A percentile compares a stretch with the other conserved stretches of the same genome.
phyloP scores from a whole-genome alignment of 345 rosid genomes.

The Syzygium grande region DNA sequence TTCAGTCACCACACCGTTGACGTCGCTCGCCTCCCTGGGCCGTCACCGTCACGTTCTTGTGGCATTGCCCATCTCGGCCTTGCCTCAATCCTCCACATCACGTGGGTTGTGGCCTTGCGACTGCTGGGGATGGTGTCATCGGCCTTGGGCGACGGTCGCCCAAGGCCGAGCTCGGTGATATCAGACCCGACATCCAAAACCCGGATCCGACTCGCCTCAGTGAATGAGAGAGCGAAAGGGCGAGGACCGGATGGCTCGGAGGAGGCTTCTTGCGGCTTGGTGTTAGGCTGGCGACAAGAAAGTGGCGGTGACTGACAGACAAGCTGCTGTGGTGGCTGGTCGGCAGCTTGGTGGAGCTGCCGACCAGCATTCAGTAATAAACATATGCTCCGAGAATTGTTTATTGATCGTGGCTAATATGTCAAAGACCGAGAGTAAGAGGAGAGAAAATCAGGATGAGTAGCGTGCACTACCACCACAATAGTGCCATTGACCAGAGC shows the following conservation, averaged over 20 bases:
- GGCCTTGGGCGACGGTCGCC: not conserved
- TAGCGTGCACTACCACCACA: no score
- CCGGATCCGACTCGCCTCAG: not conserved
- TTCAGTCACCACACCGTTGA: not conserved
- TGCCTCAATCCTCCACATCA: not conserved
- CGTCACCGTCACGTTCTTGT: no score
- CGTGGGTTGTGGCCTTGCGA: not conserved
- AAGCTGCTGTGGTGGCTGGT: not conserved
- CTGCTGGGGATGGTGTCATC: not conserved
- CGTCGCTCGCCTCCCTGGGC: no score
- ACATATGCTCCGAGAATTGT: not conserved
- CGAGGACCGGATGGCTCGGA: not conserved
- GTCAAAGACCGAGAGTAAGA: no score
- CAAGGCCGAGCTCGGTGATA: not conserved
- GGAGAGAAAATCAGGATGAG: no score
- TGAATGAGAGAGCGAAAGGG: not conserved
- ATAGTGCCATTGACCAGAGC: no score
- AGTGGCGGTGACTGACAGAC: not conserved
- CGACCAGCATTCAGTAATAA: no score
- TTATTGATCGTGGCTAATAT: no score
- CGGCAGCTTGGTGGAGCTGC: not conserved
- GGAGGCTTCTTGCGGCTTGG: not conserved
- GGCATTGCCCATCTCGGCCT: no score
- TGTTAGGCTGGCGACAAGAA: not conserved
- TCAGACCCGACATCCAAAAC: fast-evolving